Evolutionary conservation across 2,329 filamentous ascomycete species (phyloP).

Genomic region (Neofusicoccum cordaticola): DNA sequence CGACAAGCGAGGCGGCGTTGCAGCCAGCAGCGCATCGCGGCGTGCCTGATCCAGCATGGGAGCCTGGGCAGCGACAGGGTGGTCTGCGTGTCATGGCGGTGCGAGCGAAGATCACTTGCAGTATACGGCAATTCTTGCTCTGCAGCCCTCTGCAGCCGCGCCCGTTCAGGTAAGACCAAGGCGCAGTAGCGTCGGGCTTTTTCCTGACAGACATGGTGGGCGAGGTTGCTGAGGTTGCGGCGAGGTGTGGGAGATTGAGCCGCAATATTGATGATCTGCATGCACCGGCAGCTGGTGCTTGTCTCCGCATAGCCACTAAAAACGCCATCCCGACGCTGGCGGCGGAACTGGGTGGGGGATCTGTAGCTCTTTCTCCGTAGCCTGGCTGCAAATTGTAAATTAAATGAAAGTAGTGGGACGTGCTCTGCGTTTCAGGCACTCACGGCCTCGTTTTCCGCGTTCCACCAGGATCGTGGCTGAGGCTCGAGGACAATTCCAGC

Average conservation of each 20-base stretch:
- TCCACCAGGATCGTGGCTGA: background rate
- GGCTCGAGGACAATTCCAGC: background rate
- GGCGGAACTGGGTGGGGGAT: slow-evolving; percentile 1
- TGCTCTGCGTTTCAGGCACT: background rate
- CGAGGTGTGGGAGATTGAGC: background rate
- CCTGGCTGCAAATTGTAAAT: background rate
- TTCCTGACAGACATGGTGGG: background rate
- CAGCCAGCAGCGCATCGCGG: background rate
- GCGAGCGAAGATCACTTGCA: background rate
- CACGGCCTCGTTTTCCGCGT: background rate
- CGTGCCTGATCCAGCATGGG: background rate
- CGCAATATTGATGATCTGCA: slow-evolving; percentile 14
- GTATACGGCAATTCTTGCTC: background rate
- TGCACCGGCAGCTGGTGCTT: background rate
- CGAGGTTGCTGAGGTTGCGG: background rate
- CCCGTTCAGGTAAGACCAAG: background rate
- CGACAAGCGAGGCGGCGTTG: background rate
- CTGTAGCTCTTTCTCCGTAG: background rate
- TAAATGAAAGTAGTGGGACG: background rate
- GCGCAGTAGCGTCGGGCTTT: slow-evolving; percentile 5
- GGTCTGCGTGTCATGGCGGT: background rate
- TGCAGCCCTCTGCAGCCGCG: background rate
- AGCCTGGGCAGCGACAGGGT: background rate
- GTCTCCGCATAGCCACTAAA: background rate
- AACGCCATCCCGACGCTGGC: background rate